phyloP scores from a whole-genome alignment of 768 basidiomycete species.

The Nidularia pulvinata region DNA sequence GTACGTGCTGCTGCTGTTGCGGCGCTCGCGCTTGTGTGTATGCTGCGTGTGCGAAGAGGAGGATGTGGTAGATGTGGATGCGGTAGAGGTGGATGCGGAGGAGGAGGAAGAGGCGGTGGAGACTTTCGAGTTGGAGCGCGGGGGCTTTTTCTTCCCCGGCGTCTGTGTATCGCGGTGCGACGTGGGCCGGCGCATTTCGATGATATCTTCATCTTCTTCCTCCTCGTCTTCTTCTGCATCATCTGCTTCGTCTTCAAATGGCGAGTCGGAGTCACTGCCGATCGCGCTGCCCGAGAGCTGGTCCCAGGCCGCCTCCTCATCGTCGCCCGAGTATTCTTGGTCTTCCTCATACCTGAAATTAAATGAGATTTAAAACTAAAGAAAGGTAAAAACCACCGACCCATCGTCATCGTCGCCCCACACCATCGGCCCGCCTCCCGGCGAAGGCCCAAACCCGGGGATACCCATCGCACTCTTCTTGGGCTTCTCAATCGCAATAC shows the following conservation, averaged over 20 bases:
- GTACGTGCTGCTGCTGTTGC: slow-evolving; percentile 17
- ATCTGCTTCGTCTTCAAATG: not conserved
- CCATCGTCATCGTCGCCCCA: slow-evolving; percentile 45
- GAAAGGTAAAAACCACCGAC: slow-evolving; percentile 32
- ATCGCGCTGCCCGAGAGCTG: slow-evolving; percentile 22
- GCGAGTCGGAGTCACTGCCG: slow-evolving; percentile 37
- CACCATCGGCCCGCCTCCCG: slow-evolving; percentile 13
- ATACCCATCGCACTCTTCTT: slow-evolving; percentile 30
- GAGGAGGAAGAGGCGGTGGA: slow-evolving; percentile 43
- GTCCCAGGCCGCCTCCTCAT: slow-evolving; percentile 35
- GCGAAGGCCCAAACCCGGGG: slow-evolving; percentile 3
- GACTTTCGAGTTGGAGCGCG: slow-evolving; percentile 41
- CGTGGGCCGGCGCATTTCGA: slow-evolving; percentile 56
- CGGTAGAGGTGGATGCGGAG: slow-evolving; percentile 25
- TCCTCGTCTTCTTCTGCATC: slow-evolving; percentile 33
- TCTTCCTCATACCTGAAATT: slow-evolving; percentile 65
- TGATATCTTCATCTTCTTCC: slow-evolving; percentile 45
- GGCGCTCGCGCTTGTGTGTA: not conserved
- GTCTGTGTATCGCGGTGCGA: slow-evolving; percentile 15
- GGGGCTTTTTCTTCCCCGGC: slow-evolving; percentile 16
- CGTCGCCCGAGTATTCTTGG: slow-evolving; percentile 57
- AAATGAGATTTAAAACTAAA: slow-evolving; percentile 6
- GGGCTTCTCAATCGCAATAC: slow-evolving; percentile 87
- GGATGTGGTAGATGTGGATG: slow-evolving; percentile 18
- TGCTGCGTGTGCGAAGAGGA: slow-evolving; percentile 12